Evolutionary conservation across 1,284 basidiomycete genomes (phyloP), one percentile per base, ranked within the genome.

Genomic region (Apiotrichum akiyoshidainum): DNA sequence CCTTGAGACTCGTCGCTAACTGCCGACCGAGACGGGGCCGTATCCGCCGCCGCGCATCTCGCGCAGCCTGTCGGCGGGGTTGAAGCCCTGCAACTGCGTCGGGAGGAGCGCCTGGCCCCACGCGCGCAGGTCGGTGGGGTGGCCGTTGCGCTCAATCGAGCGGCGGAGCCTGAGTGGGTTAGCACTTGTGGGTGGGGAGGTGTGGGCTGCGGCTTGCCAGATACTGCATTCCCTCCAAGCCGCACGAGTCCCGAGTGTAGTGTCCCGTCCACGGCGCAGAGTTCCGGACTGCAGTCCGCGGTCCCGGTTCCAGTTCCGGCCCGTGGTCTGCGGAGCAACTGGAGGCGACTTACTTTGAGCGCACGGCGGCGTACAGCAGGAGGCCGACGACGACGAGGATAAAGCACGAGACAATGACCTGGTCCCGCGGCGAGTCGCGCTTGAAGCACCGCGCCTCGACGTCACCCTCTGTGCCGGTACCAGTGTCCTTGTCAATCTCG

Each of bases 391-490:
- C 87, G 50, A 87, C 87, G 63, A 95, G 77, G 35, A 96, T 81
- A 79, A 95, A 96, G 53, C 92, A 80, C 19, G 91, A 90, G 50
- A 96, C 92, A 45, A 95, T 87, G 44, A 92, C 81, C 73, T 94
- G 90, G 77, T 93, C 90, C 72, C 92, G 82, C 14, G 92, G 91
- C 46, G 90, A 92, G 80, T 95, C 92, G 54, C 87, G 80, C 74
- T 47, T 91, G 79, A 96, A 96, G 81, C 93, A 97, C 73, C 90
- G 83, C 60, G 92, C 92, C 79, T 94, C 90, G 40, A 97, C 90
- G 76, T 96, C 92, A 26, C 92, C 92, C 74, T 95, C 93, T 69
- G 91, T 92, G n/a, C 93, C 93, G 2, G 92, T 94, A 9, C 89
- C 92, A 21, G 88, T 92, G 76, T 97, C 92, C 22, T 87, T 88